A percentile compares a stretch with the other conserved stretches of the same genome.
phyloP scores from a whole-genome alignment of 176 grass and related monocot genomes.

The Neostapfia colusana region DNA sequence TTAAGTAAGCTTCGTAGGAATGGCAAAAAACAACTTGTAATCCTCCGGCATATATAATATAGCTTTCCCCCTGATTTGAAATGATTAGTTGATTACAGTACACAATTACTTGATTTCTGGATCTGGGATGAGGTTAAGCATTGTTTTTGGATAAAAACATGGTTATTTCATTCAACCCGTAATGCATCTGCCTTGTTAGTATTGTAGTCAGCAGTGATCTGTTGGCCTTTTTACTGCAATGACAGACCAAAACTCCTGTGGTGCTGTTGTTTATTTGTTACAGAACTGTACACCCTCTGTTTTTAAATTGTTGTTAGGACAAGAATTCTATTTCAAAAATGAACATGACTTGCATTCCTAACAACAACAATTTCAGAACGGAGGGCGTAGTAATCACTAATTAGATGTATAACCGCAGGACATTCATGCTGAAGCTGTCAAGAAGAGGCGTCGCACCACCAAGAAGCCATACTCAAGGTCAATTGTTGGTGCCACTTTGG shows the following conservation, averaged over 20 bases:
- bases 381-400: background rate
- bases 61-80: background rate
- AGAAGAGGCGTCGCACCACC: constrained; percentile 74
- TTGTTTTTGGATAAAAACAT: background rate
- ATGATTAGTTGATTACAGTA: background rate
- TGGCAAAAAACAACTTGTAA: background rate
- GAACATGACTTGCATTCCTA: too few species aligned
- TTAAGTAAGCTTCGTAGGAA: background rate
- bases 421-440: constrained; percentile 79
- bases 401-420: constrained; percentile 48
- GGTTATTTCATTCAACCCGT: background rate
- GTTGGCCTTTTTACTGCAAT: background rate
- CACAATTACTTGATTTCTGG: background rate
- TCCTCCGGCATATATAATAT: background rate
- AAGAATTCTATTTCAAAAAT: too few species aligned
- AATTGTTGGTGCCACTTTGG: constrained; percentile 85
- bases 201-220: background rate
- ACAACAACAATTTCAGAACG: too few species aligned
- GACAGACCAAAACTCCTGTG: background rate
- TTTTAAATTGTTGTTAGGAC: too few species aligned
- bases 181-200: background rate
- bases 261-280: background rate
- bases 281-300: too few species aligned
- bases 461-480: constrained; percentile 94
- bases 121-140: background rate